Evolutionary conservation across 305 asterid species (phyloP).

Genomic region (Rubia tinctorum): DNA sequence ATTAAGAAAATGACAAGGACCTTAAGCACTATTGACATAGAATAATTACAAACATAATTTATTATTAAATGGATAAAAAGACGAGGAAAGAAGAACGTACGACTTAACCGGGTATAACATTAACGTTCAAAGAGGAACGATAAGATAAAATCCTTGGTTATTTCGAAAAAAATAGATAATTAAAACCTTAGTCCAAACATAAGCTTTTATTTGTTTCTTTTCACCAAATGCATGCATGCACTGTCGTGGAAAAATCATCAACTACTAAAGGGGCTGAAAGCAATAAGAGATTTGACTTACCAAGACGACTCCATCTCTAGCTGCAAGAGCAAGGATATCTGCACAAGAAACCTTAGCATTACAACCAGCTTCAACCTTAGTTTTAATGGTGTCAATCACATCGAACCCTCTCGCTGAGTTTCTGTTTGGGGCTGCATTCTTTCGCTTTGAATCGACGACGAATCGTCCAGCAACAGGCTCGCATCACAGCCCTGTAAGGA

Average conservation of each 20-base stretch:
- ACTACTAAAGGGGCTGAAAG: too few relatives aligned
- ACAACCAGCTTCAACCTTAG: conserved; percentile 14
- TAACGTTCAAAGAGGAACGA: too few relatives aligned
- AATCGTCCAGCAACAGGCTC: conserved; percentile 15
- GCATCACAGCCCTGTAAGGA: conserved; percentile 19
- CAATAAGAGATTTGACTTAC: conserved; percentile 8
- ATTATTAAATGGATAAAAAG: too few relatives aligned
- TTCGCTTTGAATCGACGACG: conserved; percentile 9
- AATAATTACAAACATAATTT: too few relatives aligned
- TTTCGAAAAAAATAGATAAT: too few relatives aligned
- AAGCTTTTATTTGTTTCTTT: too few relatives aligned
- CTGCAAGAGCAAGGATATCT: conserved; percentile 21
- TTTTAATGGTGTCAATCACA: conserved; percentile 10
- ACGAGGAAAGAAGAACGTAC: too few relatives aligned
- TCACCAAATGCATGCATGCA: not conserved
- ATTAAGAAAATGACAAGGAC: too few relatives aligned
- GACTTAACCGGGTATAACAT: too few relatives aligned
- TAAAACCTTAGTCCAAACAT: too few relatives aligned
- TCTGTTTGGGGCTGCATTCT: conserved; percentile 13
- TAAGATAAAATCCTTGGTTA: too few relatives aligned
- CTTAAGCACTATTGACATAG: too few relatives aligned
- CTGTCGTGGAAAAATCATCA: not conserved
- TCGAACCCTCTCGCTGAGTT: conserved; percentile 14
- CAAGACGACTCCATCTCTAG: conserved; percentile 13
- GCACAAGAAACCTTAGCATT: conserved; percentile 21